A percentile compares a stretch with the other conserved stretches of the same genome.
Evolutionary conservation across 768 basidiomycete genomes (phyloP).

Genomic region (Clitopilus passeckerianus): DNA sequence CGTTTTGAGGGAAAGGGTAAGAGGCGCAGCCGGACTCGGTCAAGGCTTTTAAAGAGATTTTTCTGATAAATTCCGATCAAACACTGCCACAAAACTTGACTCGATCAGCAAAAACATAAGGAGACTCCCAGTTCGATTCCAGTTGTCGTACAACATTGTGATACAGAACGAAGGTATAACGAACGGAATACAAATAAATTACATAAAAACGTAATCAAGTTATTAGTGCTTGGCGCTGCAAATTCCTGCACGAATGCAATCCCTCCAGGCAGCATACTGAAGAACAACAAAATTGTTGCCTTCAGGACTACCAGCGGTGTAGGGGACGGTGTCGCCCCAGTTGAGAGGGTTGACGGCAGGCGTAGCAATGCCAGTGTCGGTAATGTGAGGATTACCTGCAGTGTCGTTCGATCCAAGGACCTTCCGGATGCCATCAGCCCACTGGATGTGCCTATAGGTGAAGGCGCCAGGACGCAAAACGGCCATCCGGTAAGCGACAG

Average conservation of each 20-base stretch:
- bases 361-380: slow-evolving; percentile 21
- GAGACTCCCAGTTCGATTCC: no score
- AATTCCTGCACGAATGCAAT: slow-evolving; percentile 23
- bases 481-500: slow-evolving; percentile 25
- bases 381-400: slow-evolving; percentile 16
- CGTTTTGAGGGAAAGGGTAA: slow-evolving; percentile 1
- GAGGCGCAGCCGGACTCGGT: background rate
- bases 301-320: slow-evolving; percentile 33
- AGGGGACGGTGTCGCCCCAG: slow-evolving; percentile 30
- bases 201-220: background rate
- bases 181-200: no score
- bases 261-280: slow-evolving; percentile 37
- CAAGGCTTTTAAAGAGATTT: background rate
- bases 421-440: slow-evolving; percentile 28
- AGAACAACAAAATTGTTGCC: slow-evolving; percentile 35
- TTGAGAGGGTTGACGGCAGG: slow-evolving; percentile 35
- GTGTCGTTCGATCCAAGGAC: slow-evolving; percentile 15
- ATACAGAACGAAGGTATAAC: background rate
- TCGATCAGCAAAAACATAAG: background rate
- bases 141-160: no score
- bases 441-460: slow-evolving; percentile 22
- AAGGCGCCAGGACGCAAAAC: slow-evolving; percentile 25
- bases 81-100: background rate
- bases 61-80: background rate
- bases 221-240: slow-evolving; percentile 10